Percentiles rank a stretch among this genome's conserved stretches.
Evolutionary conservation across 345 rosid species (phyloP).

Genomic region (Brassica incana): DNA sequence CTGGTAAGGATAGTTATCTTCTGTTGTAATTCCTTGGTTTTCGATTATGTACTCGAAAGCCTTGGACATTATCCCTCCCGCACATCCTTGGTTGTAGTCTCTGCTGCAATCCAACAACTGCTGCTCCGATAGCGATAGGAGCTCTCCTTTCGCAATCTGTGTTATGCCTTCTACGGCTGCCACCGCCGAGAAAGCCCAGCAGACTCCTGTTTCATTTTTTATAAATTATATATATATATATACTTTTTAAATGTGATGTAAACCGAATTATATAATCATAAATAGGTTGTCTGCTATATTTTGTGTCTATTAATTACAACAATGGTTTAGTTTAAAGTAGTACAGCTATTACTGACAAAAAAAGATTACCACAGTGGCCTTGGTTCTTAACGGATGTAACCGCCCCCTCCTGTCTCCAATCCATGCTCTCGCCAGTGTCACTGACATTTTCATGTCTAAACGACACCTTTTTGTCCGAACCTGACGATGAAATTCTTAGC

Average conservation of each 20-base stretch:
- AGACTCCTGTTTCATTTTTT: background rate
- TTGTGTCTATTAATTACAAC: conserved; percentile 38
- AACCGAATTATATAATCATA: background rate
- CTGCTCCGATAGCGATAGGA: background rate
- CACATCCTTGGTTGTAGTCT: background rate
- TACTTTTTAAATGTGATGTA: background rate
- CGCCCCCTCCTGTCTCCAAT: conserved; percentile 52
- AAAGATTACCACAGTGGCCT: conserved; percentile 45
- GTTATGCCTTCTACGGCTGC: conserved; percentile 2
- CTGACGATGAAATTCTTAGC: background rate
- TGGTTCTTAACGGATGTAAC: conserved; percentile 47
- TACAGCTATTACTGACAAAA: too few relatives aligned
- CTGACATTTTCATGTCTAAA: conserved; percentile 23
- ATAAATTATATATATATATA: background rate
- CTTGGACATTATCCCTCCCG: background rate
- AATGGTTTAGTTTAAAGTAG: background rate
- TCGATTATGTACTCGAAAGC: background rate
- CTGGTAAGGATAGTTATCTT: background rate
- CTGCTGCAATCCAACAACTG: background rate
- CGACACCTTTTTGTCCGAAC: background rate
- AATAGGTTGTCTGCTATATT: background rate
- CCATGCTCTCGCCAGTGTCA: conserved; percentile 34
- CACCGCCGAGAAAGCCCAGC: conserved; percentile 1
- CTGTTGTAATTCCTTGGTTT: background rate
- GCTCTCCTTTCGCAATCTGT: background rate